A percentile compares a stretch with the other conserved stretches of the same genome.
Conservation (phyloP, 1,139 yeast species). For the Blastobotrys persicus region DNA sequence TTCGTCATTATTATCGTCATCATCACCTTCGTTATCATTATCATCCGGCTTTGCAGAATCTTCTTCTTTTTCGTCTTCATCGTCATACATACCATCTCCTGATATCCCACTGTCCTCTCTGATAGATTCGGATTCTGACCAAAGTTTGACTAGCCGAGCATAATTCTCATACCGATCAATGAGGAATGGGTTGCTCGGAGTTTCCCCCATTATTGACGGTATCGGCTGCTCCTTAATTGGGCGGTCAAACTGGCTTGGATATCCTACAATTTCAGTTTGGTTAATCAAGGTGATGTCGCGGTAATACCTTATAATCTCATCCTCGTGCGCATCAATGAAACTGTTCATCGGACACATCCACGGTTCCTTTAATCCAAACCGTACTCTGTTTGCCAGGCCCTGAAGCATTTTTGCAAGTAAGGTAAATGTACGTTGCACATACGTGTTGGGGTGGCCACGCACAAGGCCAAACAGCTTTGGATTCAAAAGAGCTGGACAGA, state of each 20-base stretch:
- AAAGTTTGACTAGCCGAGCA: conserved; percentile 33
- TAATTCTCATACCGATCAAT: conserved; percentile 36
- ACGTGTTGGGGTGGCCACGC: conserved; percentile 66
- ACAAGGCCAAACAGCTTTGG: conserved; percentile 81
- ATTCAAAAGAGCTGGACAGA: conserved; percentile 87
- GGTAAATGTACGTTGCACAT: conserved; percentile 73
- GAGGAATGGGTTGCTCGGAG: conserved; percentile 37
- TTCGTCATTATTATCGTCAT: neutral
- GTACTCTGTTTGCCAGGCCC: conserved; percentile 73
- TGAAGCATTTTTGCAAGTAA: conserved; percentile 78
- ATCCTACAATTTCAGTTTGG: conserved; percentile 14
- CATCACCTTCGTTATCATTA: neutral
- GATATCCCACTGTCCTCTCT: conserved; percentile 7
- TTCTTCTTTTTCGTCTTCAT: neutral
- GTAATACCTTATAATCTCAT: conserved; percentile 63
- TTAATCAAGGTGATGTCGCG: conserved; percentile 55
- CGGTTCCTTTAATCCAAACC: conserved; percentile 79
- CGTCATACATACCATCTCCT: conserved; percentile 6
- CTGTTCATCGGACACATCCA: conserved; percentile 68
- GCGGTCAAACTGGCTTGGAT: conserved; percentile 21
- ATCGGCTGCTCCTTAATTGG: conserved; percentile 30
- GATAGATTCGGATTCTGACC: conserved; percentile 19
- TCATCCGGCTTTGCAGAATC: neutral
- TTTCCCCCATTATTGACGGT: conserved; percentile 32
- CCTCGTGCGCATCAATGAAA: conserved; percentile 58